Base-by-base conservation (phyloP, 2,329 filamentous ascomycete genomes). In the Apiospora saccharicola region DNA sequence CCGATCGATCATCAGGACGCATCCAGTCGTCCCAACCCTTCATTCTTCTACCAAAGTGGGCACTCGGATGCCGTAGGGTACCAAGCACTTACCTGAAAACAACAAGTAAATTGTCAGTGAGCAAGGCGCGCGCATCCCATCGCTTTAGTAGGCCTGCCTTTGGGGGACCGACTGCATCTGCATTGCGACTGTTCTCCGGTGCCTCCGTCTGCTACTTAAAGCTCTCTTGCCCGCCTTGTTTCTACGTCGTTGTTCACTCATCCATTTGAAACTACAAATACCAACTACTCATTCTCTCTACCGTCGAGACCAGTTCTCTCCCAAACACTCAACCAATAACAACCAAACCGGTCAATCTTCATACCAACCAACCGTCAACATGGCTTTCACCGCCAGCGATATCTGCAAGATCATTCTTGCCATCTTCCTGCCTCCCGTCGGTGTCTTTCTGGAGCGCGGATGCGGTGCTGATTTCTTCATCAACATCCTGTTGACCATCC, bases 391-490 rank as follows among this genome's bases (percentile, higher is more conserved):
- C 51, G 47, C 43, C 69, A 82, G 81, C 77, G 88, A 90, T 76
- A 90, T 90, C 78, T 89, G 86, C 88, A 90, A 90, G 85, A 90
- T 90, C 86, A 89, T 95, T 84, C 87, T 95, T 83, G 93, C 93
- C 86, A 87, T 95, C 86, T 84, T 95, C 85, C 88, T 95, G 72
- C 93, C 93, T 72, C 93, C 93, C 79, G 84, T 95, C 68, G 93
- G 93, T 85, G 93, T 95, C 81, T 94, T 95, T 89, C 90, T 95
- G 75, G 92, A 94, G 90, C 90, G 91, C 77, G 93, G 93, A 79
- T 94, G 92, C 84, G 90, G 90, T 82, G 90, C 90, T 77, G 92
- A 94, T 80, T 86, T 95, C 81, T 86, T 93, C 82, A 94, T 95
- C 88, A 94, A 94, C 88, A 91, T 94, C 83, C 87, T 93, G 79